phyloP scores from a whole-genome alignment of 768 basidiomycete genomes.

The Arthromyces matolae region DNA sequence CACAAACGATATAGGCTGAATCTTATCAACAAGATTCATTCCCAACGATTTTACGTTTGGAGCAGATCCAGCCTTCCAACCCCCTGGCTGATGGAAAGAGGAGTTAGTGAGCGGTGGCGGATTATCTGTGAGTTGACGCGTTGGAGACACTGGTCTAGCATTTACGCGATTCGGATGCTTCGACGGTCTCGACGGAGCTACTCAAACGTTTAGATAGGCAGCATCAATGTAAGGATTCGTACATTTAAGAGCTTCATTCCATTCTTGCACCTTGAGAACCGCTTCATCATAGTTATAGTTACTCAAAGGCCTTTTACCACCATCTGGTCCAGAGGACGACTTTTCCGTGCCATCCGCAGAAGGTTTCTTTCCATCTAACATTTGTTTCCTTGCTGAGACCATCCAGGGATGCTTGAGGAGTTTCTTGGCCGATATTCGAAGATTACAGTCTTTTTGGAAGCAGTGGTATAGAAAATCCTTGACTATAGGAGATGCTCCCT shows the following conservation, averaged over 20 bases:
- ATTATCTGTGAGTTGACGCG: slow-evolving; percentile 36
- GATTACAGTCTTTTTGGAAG: slow-evolving; percentile 96
- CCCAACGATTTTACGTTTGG: slow-evolving; percentile 32
- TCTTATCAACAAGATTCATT: slow-evolving; percentile 47
- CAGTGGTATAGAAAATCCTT: slow-evolving; percentile 97
- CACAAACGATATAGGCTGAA: slow-evolving; percentile 61
- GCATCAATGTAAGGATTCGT: slow-evolving; percentile 13
- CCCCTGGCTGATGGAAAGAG: slow-evolving; percentile 27
- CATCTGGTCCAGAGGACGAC: slow-evolving; percentile 29
- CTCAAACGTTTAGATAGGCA: slow-evolving; percentile 3
- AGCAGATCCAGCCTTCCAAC: slow-evolving; percentile 32
- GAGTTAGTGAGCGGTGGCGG: slow-evolving; percentile 28
- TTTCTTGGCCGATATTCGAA: slow-evolving; percentile 92
- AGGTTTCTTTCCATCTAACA: slow-evolving; percentile 39
- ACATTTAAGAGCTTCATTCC: slow-evolving; percentile 98
- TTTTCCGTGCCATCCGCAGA: slow-evolving; percentile 31
- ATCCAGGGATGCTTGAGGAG: slow-evolving; percentile 95
- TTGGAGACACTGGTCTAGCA: slow-evolving; percentile 43
- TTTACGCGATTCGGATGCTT: slow-evolving; percentile 54
- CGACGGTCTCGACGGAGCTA: slow-evolving; percentile 73
- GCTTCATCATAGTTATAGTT: slow-evolving; percentile 94
- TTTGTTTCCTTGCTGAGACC: slow-evolving; percentile 76
- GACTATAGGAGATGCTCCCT: slow-evolving; percentile 90
- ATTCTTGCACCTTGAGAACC: slow-evolving; percentile 93
- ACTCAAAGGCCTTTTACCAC: slow-evolving; percentile 47